phyloP scores from a whole-genome alignment of 768 basidiomycete genomes.

The Boletus subparvulus region DNA sequence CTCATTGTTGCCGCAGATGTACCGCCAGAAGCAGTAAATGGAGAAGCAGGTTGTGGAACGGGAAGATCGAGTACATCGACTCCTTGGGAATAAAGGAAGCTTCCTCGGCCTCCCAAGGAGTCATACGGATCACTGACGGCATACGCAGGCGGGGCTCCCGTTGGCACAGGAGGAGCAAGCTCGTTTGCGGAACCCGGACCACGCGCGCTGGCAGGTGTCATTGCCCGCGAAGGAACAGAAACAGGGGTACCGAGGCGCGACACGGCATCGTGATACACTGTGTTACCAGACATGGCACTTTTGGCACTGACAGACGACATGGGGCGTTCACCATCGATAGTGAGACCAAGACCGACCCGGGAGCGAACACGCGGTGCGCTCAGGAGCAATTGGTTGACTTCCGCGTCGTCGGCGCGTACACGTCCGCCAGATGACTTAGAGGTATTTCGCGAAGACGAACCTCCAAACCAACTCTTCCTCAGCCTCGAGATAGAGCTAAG shows the following conservation, averaged over 20 bases:
- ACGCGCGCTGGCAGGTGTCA: constrained; percentile 43
- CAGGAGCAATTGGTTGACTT: constrained; percentile 44
- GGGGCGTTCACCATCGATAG: constrained; percentile 48
- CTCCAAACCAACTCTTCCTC: constrained; percentile 59
- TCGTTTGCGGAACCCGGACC: constrained; percentile 9
- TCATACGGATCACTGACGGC: constrained; percentile 31
- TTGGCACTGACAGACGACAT: constrained; percentile 55
- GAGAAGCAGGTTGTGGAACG: constrained; percentile 55
- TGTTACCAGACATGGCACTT: constrained; percentile 54
- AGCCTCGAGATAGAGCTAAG: constrained; percentile 49
- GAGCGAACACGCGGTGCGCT: constrained; percentile 22
- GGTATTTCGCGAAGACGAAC: constrained; percentile 31
- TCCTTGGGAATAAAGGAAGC: constrained; percentile 27
- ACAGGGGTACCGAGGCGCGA: constrained; percentile 47
- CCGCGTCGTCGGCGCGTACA: constrained; percentile 43
- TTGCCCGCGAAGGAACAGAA: constrained; percentile 42
- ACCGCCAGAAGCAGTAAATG: constrained; percentile 44
- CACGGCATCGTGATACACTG: constrained; percentile 61
- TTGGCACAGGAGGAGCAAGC: constrained; percentile 16
- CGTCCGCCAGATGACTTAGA: constrained; percentile 31
- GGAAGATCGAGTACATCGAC: constrained; percentile 56
- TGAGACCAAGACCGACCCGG: constrained; percentile 38
- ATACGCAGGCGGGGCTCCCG: constrained; percentile 33
- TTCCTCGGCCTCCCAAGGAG: constrained; percentile 24
- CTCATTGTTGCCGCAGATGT: constrained; percentile 26